These are phyloP conservation scores for Camellia lanceoleosa DNA, from an alignment of 148 eudicot species.

Conservation along the genomic window DNA sequence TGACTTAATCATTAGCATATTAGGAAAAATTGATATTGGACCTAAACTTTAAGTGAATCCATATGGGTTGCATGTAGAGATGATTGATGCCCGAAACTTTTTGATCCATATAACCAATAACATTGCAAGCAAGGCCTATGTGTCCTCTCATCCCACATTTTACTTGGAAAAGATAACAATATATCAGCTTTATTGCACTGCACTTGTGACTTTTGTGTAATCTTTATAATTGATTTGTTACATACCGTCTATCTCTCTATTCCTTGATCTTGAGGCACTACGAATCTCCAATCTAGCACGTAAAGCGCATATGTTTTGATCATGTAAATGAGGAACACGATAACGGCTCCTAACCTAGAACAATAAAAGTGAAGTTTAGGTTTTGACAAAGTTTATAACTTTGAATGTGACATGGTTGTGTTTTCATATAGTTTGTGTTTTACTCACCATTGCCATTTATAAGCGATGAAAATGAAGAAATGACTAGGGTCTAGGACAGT, in stretches of 20 bases:
- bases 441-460: constrained; percentile 54
- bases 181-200: not conserved
- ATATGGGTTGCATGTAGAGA: constrained; percentile 36
- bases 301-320: constrained; percentile 37
- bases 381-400: too few relatives aligned
- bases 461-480: constrained; percentile 47
- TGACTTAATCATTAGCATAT: too few relatives aligned
- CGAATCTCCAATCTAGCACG: constrained; percentile 55
- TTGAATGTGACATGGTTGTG: too few relatives aligned
- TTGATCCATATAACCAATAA: constrained; percentile 52
- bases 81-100: constrained; percentile 56
- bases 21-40: too few relatives aligned
- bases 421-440: not conserved
- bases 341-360: constrained; percentile 44
- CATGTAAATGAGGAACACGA: constrained; percentile 45
- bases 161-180: constrained; percentile 22
- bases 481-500: constrained; percentile 24
- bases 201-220: not conserved
- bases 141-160: constrained; percentile 66
- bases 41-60: constrained; percentile 41
- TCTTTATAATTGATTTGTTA: not conserved
- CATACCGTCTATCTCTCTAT: constrained; percentile 31
- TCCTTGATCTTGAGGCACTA: not conserved
- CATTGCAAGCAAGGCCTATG: constrained; percentile 55
- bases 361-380: not conserved